Conservation (phyloP, 2,329 filamentous ascomycete genomes). For the Colletotrichum neosansevieriae region DNA sequence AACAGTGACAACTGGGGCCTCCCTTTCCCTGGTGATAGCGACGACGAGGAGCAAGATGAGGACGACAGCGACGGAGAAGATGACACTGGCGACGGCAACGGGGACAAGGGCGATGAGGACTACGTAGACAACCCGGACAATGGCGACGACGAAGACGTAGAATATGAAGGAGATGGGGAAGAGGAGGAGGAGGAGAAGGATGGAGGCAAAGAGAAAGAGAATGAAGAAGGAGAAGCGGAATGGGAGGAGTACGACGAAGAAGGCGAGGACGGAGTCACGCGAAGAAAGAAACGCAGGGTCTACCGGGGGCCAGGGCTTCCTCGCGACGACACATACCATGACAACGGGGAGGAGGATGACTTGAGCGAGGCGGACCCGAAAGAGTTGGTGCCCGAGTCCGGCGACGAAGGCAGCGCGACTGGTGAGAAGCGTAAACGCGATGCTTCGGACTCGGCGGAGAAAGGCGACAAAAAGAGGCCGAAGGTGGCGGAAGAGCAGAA, state of each 20-base stretch:
- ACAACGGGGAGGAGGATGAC: constrained; percentile 26
- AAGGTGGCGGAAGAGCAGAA: constrained; percentile 1
- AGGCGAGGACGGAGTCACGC: neutral
- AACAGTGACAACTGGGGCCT: constrained; percentile 42
- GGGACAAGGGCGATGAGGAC: constrained; percentile 44
- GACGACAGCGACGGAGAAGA: constrained; percentile 40
- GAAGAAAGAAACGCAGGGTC: neutral
- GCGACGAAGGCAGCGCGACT: neutral
- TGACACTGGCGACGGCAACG: constrained; percentile 40
- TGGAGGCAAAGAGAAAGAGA: neutral
- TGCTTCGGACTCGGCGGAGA: neutral
- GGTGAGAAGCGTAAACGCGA: constrained; percentile 24
- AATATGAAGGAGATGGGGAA: neutral
- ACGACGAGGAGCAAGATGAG: neutral
- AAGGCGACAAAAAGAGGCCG: neutral
- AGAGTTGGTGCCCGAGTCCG: constrained; percentile 21
- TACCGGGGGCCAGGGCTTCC: neutral
- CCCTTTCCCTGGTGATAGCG: constrained; percentile 12
- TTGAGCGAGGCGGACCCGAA: constrained; percentile 21
- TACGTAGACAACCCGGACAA: constrained; percentile 44
- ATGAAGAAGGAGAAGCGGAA: neutral
- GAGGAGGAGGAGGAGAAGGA: neutral
- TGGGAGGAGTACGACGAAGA: constrained; percentile 8
- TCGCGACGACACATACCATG: constrained; percentile 28
- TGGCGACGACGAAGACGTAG: constrained; percentile 31